phyloP scores from a whole-genome alignment of 1,284 basidiomycete genomes.

The Grifola frondosa region DNA sequence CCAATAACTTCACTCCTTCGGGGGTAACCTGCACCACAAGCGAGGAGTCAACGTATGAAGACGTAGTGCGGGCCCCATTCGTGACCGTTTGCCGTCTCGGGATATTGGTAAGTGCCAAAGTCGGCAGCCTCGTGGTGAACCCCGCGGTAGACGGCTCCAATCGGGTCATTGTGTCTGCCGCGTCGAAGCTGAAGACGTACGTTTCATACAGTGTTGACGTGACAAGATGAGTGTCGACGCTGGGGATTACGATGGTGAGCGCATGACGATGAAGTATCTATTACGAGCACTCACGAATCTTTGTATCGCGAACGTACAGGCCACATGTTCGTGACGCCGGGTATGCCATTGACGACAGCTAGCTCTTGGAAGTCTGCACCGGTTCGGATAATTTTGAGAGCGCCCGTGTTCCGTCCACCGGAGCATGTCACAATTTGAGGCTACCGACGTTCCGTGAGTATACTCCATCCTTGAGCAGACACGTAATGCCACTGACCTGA shows the following conservation, averaged over 20 bases:
- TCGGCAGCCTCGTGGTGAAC: slow-evolving; percentile 51
- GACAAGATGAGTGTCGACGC: slow-evolving; percentile 55
- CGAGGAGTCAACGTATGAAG: slow-evolving; percentile 50
- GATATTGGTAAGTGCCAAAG: slow-evolving; percentile 67
- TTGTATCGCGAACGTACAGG: slow-evolving; percentile 52
- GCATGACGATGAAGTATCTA: background rate
- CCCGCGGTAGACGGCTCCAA: slow-evolving; percentile 39
- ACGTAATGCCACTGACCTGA: slow-evolving; percentile 50
- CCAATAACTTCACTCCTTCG: slow-evolving; percentile 51
- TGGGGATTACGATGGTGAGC: slow-evolving; percentile 19
- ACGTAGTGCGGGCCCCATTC: slow-evolving; percentile 24
- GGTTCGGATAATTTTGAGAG: slow-evolving; percentile 79
- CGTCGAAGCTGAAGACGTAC: slow-evolving; percentile 51
- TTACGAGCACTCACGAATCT: slow-evolving; percentile 46
- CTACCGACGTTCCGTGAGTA: slow-evolving; percentile 25
- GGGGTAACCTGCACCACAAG: slow-evolving; percentile 73
- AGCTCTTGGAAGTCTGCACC: slow-evolving; percentile 82
- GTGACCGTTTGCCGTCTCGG: slow-evolving; percentile 33
- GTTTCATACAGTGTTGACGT: slow-evolving; percentile 56
- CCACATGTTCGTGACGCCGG: slow-evolving; percentile 64
- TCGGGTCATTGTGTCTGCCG: slow-evolving; percentile 37
- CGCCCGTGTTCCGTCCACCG: slow-evolving; percentile 80
- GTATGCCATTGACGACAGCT: slow-evolving; percentile 60
- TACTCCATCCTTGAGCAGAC: background rate
- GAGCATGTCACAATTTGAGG: slow-evolving; percentile 88